These are phyloP conservation scores for Acanthochlamys bracteata DNA, from an alignment of 106 monocot species.

Conservation along the genomic window DNA sequence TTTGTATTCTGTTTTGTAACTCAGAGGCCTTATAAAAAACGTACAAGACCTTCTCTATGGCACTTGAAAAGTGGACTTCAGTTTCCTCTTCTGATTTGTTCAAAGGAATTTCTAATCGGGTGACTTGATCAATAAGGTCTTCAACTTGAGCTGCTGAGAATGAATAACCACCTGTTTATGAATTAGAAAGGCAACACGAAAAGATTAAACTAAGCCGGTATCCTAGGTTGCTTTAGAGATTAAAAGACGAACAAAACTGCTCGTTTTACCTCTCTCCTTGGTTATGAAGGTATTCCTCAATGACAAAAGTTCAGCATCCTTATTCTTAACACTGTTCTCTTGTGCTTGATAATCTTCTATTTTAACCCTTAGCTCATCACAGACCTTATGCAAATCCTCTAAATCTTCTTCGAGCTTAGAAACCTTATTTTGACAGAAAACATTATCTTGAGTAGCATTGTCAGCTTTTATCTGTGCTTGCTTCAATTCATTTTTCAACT, in stretches of 20 bases:
- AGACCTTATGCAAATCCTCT: conserved; percentile 28
- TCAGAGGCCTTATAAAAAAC: conserved; percentile 48
- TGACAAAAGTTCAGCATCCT: conserved; percentile 40
- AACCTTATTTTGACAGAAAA: conserved; percentile 32
- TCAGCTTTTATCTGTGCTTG: conserved; percentile 40
- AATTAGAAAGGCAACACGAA: conserved; percentile 18
- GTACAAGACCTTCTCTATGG: conserved; percentile 57
- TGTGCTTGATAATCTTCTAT: conserved; percentile 45
- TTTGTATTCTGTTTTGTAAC: conserved; percentile 24
- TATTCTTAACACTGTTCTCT: conserved; percentile 28
- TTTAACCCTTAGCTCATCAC: conserved; percentile 39
- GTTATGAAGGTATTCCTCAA: conserved; percentile 23
- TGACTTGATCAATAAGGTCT: conserved; percentile 53
- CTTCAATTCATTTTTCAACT: conserved; percentile 34
- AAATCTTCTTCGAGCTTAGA: conserved; percentile 43
- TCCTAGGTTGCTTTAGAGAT: neutral
- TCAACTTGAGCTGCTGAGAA: conserved; percentile 41
- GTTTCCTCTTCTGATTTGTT: conserved; percentile 11
- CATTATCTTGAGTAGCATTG: conserved; percentile 27
- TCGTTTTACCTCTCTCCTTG: conserved; percentile 44
- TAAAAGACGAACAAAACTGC: neutral
- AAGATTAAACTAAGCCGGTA: no score
- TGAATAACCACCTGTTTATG: conserved; percentile 21
- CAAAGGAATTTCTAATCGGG: conserved; percentile 35
- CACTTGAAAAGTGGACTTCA: conserved; percentile 23